phyloP scores from a whole-genome alignment of 2,329 filamentous ascomycete species.

The Neonectria magnoliae region DNA sequence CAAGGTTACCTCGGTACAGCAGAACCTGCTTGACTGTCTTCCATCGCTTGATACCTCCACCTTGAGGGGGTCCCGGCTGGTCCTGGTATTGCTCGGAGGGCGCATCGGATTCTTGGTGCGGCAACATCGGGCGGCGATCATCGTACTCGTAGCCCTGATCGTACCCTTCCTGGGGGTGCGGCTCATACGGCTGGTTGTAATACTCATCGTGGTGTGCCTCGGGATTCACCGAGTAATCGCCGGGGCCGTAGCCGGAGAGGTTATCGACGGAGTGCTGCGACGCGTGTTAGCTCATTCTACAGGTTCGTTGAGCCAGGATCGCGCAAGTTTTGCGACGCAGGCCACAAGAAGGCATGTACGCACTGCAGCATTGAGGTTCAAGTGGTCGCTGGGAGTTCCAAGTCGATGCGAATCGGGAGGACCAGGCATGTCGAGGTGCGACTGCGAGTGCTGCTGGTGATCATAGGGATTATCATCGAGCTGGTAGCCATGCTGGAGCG shows the following conservation, averaged over 20 bases:
- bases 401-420: constrained; percentile 48
- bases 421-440: constrained; percentile 45
- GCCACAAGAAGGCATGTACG: constrained; percentile 48
- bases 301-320: background rate
- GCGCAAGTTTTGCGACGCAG: background rate
- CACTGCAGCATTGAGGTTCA: constrained; percentile 87
- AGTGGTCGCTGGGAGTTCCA: constrained; percentile 75
- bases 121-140: constrained; percentile 80
- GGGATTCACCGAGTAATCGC: constrained; percentile 81
- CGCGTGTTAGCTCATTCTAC: constrained; percentile 16
- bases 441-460: constrained; percentile 42
- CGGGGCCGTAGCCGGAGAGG: constrained; percentile 59
- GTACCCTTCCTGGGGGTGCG: constrained; percentile 70
- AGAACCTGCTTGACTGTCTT: constrained; percentile 99
- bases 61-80: constrained; percentile 52
- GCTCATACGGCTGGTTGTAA: constrained; percentile 84
- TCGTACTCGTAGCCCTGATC: constrained; percentile 75
- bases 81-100: constrained; percentile 58
- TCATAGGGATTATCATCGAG: constrained; percentile 81
- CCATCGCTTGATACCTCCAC: constrained; percentile 78
- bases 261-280: constrained; percentile 63
- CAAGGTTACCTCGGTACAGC: constrained; percentile 94
- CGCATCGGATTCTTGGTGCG: constrained; percentile 63
- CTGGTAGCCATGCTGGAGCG: constrained; percentile 79
- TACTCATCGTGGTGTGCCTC: constrained; percentile 89